Evolutionary conservation across 495 filamentous ascomycete species (phyloP), one percentile per base, ranked within the genome.

Genomic region (Annulohypoxylon stygium): DNA sequence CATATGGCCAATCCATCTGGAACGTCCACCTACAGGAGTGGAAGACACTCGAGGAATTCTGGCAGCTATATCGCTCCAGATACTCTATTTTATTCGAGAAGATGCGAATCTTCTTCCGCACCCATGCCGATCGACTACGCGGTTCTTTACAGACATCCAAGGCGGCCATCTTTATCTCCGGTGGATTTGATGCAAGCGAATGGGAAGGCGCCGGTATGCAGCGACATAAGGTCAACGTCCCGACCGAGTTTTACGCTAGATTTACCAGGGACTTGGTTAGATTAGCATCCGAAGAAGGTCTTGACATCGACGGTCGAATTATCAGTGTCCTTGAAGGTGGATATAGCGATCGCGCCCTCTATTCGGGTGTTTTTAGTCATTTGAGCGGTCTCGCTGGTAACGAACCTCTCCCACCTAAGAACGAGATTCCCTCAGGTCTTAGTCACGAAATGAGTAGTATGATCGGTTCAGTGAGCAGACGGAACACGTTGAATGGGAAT

Each of bases 181-280:
- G 96, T 0, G 96, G 96, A 0, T 99, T 99, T 73, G 96, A 99
- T 83, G 97, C 96, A 4, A 97, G 94, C 75, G 93, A 98, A 77
- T 95, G 92, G 89, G 96, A 99, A 79, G 87, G 89, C n/a, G 78
- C 84, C 3, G 93, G 91, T 1, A 98, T 99, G 97, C 96, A 98
- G 77, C 85, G 96, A 57, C 96, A 99, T 81, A 89, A 90, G 59
- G 93, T 97, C 65, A 96, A 97, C 80, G 95, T 99, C 7, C 96
- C 97, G 0, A 98, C 95, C 6, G 94, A 94, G 34, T 99, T 99
- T 78, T 99, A 98, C 79, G 95, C 97, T 55, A 87, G 90, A 2
- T 91, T 99, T 67, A 95, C 96, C 0, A 87, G 88, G 4, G 96
- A 99, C 75, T 87, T 97, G 3, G 91, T 95, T 12, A 86, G 84